Evolutionary conservation across 2,329 filamentous ascomycete species (phyloP).

Genomic region (Phaeomoniella chlamydospora): DNA sequence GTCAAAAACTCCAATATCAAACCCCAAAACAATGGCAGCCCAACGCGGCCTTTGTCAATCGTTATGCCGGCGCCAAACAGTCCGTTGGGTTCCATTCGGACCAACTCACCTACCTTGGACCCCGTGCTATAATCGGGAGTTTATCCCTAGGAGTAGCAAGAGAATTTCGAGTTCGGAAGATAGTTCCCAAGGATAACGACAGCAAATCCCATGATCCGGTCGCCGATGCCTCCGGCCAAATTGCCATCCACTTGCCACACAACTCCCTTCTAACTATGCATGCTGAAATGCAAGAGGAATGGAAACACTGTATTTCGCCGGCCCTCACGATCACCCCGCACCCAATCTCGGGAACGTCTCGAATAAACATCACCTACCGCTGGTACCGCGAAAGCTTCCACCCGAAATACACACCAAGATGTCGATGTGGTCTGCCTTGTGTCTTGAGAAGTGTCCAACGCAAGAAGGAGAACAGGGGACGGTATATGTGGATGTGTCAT

Average conservation of each 20-base stretch:
- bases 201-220: constrained; percentile 4
- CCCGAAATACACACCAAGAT: constrained; percentile 63
- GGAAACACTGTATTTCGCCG: constrained; percentile 79
- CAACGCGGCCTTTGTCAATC: constrained; percentile 90
- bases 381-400: constrained; percentile 68
- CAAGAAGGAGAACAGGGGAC: constrained; percentile 60
- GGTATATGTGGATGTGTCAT: constrained; percentile 93
- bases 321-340: constrained; percentile 69
- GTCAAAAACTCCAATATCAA: constrained; percentile 65
- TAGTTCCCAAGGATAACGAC: constrained; percentile 43
- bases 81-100: constrained; percentile 88
- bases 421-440: constrained; percentile 55
- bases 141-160: constrained; percentile 83
- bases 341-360: constrained; percentile 60
- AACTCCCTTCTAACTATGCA: constrained; percentile 94
- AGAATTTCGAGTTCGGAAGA: constrained; percentile 74
- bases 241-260: constrained; percentile 84
- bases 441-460: constrained; percentile 66
- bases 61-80: constrained; percentile 69
- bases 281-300: constrained; percentile 92
- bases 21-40: constrained; percentile 60
- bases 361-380: constrained; percentile 91
- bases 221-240: constrained; percentile 60
- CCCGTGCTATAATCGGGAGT: constrained; percentile 75
- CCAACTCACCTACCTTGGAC: constrained; percentile 84